A percentile compares a stretch with the other conserved stretches of the same genome.
phyloP scores from a whole-genome alignment of 2,329 filamentous ascomycete species.

The Colletotrichum sojae region DNA sequence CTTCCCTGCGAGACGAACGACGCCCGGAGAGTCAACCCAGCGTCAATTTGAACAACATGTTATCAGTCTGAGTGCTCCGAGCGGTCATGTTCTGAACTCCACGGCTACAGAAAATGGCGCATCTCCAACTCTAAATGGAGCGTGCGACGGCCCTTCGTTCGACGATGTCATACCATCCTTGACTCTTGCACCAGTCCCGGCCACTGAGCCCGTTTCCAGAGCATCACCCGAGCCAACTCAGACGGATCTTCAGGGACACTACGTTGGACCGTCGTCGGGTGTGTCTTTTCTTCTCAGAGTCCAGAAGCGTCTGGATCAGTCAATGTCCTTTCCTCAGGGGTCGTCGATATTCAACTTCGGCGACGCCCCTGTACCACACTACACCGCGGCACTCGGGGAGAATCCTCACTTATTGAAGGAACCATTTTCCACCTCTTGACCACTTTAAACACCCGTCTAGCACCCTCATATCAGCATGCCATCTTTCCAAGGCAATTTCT shows the following conservation, averaged over 20 bases:
- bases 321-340: conserved; percentile 12
- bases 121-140: background rate
- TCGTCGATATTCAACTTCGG: conserved; percentile 30
- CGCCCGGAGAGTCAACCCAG: background rate
- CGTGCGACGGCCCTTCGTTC: background rate
- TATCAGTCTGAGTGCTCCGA: too few species aligned
- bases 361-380: conserved; percentile 14
- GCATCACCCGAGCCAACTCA: conserved; percentile 48
- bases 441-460: too few species aligned
- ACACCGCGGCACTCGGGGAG: background rate
- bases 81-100: too few species aligned
- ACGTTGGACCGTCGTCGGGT: conserved; percentile 49
- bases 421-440: too few species aligned
- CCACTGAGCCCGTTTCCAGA: background rate
- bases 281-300: conserved; percentile 48
- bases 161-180: background rate
- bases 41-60: background rate
- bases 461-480: background rate
- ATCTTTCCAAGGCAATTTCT: conserved; percentile 50
- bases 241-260: conserved; percentile 48
- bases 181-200: background rate
- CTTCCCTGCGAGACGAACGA: background rate
- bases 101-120: background rate
- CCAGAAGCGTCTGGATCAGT: conserved; percentile 45
- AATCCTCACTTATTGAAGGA: background rate